Conservation (phyloP, 768 basidiomycete genomes). For the Termitomyces sp. region DNA sequence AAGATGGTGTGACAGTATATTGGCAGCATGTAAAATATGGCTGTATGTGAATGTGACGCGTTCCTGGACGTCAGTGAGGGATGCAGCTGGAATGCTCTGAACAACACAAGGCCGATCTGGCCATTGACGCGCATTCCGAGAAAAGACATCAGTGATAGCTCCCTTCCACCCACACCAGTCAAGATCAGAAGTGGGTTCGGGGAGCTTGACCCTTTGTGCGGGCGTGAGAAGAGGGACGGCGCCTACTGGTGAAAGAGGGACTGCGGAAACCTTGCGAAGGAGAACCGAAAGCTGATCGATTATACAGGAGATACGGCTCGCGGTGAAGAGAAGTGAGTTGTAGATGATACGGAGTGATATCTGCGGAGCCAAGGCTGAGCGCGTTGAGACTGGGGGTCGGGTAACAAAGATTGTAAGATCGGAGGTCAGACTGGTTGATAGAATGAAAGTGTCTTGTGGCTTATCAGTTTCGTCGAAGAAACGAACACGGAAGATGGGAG, state of each 20-base stretch:
- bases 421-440: slow-evolving; percentile 78
- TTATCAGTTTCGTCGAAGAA: slow-evolving; percentile 92
- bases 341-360: slow-evolving; percentile 84
- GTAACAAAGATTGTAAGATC: slow-evolving; percentile 91
- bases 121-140: slow-evolving; percentile 71
- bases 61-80: slow-evolving; percentile 41
- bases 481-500: slow-evolving; percentile 87
- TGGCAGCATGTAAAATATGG: slow-evolving; percentile 78
- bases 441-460: slow-evolving; percentile 68
- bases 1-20: slow-evolving; percentile 87
- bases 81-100: slow-evolving; percentile 55
- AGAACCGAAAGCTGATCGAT: slow-evolving; percentile 83
- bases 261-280: slow-evolving; percentile 62
- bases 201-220: slow-evolving; percentile 63
- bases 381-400: slow-evolving; percentile 60
- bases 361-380: slow-evolving; percentile 64
- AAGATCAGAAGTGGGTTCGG: slow-evolving; percentile 81
- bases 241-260: slow-evolving; percentile 69
- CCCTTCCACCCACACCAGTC: slow-evolving; percentile 99
- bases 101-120: slow-evolving; percentile 89
- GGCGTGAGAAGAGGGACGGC: slow-evolving; percentile 77
- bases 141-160: slow-evolving; percentile 94
- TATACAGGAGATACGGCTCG: slow-evolving; percentile 68
- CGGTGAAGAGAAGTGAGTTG: slow-evolving; percentile 91
- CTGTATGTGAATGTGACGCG: slow-evolving; percentile 68